phyloP scores from a whole-genome alignment of 208 protist genomes.

The Jaenimonas drosophilae region DNA sequence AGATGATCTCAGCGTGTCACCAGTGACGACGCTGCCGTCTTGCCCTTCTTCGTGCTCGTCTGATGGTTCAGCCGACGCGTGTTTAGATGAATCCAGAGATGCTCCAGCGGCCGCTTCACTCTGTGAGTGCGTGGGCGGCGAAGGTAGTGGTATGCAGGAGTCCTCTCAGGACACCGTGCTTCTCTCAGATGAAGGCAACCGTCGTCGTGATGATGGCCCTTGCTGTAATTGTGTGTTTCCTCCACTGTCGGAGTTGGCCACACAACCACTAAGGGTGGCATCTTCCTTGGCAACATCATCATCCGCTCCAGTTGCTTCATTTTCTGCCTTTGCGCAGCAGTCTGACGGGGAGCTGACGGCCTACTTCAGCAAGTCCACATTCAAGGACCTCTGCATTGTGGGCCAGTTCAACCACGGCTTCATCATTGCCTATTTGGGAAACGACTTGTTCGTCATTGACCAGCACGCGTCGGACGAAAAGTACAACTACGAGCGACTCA shows the following conservation, averaged over 20 bases:
- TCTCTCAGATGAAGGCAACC: slow-evolving; percentile 26
- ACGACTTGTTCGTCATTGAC: slow-evolving; percentile 91
- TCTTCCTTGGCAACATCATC: too few relatives aligned
- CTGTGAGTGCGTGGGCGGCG: too few relatives aligned
- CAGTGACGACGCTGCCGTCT: too few relatives aligned
- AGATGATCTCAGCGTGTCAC: too few relatives aligned
- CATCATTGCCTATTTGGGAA: slow-evolving; percentile 67
- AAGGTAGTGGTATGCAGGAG: too few relatives aligned
- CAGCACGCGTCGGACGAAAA: slow-evolving; percentile 95
- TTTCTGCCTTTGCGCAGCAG: slow-evolving; percentile 40
- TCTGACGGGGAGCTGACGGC: slow-evolving; percentile 44
- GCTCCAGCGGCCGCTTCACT: too few relatives aligned
- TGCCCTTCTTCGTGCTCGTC: too few relatives aligned
- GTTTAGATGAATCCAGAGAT: too few relatives aligned
- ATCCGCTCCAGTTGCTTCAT: too few relatives aligned
- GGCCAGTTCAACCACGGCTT: slow-evolving; percentile 95
- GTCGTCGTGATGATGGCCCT: slow-evolving; percentile 13
- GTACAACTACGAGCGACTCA: slow-evolving; percentile 89
- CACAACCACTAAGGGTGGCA: too few relatives aligned
- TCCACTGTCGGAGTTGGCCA: slow-evolving; percentile 11
- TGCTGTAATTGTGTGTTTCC: slow-evolving; percentile 20
- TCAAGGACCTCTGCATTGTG: slow-evolving; percentile 82
- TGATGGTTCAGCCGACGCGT: too few relatives aligned
- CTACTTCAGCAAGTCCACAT: slow-evolving; percentile 74
- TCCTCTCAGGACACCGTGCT: slow-evolving; percentile 10